These are phyloP conservation scores for Rhinocladiella similis DNA, from an alignment of 2,329 filamentous ascomycete genomes.

Conservation along the genomic window DNA sequence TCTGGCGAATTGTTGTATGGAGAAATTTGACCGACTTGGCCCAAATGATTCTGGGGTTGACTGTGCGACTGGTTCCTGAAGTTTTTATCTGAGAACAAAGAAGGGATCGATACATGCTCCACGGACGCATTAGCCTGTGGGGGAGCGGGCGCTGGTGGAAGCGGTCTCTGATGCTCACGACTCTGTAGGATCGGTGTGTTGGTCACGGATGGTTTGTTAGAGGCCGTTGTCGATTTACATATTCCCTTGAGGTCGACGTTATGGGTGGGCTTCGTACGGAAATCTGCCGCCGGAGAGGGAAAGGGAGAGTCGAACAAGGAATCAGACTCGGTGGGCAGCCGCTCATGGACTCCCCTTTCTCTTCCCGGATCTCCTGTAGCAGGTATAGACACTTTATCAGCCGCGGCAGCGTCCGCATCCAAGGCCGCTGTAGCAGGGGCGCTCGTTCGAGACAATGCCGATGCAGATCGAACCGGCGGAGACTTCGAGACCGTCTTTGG, in stretches of 20 bases:
- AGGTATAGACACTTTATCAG: constrained; percentile 8
- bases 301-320: constrained; percentile 18
- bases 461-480: constrained; percentile 1
- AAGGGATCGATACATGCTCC: constrained; percentile 9
- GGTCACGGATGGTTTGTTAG: neutral
- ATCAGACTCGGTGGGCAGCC: constrained; percentile 3
- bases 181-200: neutral
- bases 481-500: constrained; percentile 10
- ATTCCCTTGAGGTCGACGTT: constrained; percentile 14
- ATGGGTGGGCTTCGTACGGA: constrained; percentile 18
- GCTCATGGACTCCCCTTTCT: neutral
- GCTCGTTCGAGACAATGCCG: neutral
- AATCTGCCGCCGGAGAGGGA: constrained; percentile 19
- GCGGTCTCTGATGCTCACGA: neutral
- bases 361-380: constrained; percentile 1
- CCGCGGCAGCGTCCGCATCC: neutral
- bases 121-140: neutral
- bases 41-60: neutral
- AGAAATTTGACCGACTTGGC: neutral
- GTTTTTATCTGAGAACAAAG: constrained; percentile 16
- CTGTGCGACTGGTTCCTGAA: neutral
- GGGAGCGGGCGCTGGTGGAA: neutral
- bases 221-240: neutral
- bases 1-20: neutral
- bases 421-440: neutral